These are phyloP conservation scores for Tetrastigma voinierianum DNA, from an alignment of 164 flowering plant species.

Conservation along the genomic window DNA sequence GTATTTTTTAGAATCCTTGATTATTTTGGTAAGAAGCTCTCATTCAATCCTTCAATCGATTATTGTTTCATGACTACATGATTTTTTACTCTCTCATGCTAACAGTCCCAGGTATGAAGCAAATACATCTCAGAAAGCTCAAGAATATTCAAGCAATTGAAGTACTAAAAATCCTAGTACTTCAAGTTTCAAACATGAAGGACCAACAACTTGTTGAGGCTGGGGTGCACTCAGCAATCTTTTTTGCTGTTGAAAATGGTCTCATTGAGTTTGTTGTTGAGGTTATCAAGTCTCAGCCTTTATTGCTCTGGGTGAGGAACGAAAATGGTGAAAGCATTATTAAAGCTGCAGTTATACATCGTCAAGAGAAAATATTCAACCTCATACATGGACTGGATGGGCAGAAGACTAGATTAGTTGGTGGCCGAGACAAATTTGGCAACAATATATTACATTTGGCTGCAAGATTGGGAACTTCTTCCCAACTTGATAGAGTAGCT, in stretches of 20 bases:
- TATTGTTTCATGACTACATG: not conserved
- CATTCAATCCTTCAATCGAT: not conserved
- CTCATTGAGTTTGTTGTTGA: conserved; percentile 15
- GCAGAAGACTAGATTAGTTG: not conserved
- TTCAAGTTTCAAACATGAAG: too few species aligned
- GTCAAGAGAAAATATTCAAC: conserved; percentile 13
- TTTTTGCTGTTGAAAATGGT: too few species aligned
- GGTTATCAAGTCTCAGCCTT: conserved; percentile 13
- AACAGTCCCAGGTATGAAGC: too few species aligned
- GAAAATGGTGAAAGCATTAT: conserved; percentile 3
- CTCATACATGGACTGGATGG: conserved; percentile 15
- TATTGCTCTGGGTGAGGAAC: conserved; percentile 9
- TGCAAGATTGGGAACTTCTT: conserved; percentile 14
- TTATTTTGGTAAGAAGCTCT: not conserved
- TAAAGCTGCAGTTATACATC: conserved; percentile 12
- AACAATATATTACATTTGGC: conserved; percentile 21
- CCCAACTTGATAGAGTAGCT: conserved; percentile 9
- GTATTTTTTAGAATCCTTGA: not conserved
- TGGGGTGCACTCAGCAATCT: too few species aligned
- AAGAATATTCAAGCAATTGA: too few species aligned
- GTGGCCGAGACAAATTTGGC: not conserved
- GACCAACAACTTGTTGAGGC: too few species aligned
- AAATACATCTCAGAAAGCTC: too few species aligned
- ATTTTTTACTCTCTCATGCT: too few species aligned
- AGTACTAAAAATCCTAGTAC: too few species aligned